Conservation (phyloP, 2,329 filamentous ascomycete genomes). For the Blastomyces percursus region DNA sequence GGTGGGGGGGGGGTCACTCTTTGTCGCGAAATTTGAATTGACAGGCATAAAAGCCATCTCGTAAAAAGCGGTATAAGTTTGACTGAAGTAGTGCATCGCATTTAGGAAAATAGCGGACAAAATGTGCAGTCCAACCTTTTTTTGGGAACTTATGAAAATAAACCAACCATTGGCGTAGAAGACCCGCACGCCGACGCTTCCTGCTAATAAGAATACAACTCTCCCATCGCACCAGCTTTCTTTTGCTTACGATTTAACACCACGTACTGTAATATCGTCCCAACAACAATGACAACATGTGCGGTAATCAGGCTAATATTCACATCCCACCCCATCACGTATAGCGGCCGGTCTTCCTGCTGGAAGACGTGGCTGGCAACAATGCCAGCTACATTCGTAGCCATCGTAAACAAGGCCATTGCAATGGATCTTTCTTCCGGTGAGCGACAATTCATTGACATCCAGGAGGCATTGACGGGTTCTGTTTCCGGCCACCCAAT, state of each 20-base stretch:
- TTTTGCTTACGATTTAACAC: neutral
- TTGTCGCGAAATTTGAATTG: neutral
- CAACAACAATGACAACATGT: neutral
- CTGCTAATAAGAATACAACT: neutral
- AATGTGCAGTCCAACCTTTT: neutral
- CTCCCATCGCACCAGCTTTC: neutral
- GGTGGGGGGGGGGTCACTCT: no score
- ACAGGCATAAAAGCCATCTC: neutral
- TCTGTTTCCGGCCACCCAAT: neutral
- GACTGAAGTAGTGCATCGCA: neutral
- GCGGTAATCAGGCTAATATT: neutral
- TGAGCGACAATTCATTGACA: neutral
- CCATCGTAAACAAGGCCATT: neutral
- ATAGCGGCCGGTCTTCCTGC: neutral
- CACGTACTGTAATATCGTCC: neutral
- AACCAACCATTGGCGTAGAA: neutral
- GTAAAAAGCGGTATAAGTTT: neutral
- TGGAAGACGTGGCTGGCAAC: neutral
- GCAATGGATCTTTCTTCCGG: slow-evolving; percentile 1
- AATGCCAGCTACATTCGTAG: neutral
- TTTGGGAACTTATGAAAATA: neutral
- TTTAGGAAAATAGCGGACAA: neutral
- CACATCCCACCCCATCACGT: neutral
- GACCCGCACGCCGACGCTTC: neutral
- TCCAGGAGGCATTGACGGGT: neutral